These are phyloP conservation scores for Pezicula carpinea DNA, from an alignment of 2,329 filamentous ascomycete genomes.

Conservation along the genomic window DNA sequence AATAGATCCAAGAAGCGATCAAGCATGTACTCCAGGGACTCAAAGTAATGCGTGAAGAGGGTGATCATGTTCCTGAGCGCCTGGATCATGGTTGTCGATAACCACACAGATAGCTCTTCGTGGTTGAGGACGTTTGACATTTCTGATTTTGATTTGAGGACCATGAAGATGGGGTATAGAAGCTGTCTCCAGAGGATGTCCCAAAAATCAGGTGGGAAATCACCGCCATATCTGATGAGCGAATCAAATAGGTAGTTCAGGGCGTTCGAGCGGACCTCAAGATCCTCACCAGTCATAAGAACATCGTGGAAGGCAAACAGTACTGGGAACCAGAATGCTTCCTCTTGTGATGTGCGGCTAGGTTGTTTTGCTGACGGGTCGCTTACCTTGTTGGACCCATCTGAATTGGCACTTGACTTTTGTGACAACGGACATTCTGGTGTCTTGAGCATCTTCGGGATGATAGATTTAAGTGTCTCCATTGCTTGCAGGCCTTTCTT, in stretches of 20 bases:
- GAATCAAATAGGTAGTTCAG: conserved; percentile 97
- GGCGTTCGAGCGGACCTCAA: conserved; percentile 88
- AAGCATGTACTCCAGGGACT: conserved; percentile 94
- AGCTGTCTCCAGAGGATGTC: conserved; percentile 97
- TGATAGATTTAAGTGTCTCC: conserved; percentile 87
- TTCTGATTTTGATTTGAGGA: conserved; percentile 90
- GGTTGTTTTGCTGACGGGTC: conserved; percentile 51
- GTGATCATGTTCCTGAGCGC: conserved; percentile 97
- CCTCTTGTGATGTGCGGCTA: conserved; percentile 82
- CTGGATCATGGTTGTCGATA: conserved; percentile 99
- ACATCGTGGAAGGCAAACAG: conserved; percentile 98
- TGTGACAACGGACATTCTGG: conserved; percentile 90
- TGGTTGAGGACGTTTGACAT: conserved; percentile 94
- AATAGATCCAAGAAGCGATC: conserved; percentile 94
- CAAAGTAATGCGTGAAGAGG: conserved; percentile 97
- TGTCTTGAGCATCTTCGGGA: conserved; percentile 91
- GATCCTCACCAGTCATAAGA: conserved; percentile 96
- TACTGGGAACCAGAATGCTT: conserved; percentile 98
- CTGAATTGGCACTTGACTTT: conserved; percentile 38
- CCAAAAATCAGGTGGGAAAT: conserved; percentile 94
- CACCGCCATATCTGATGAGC: conserved; percentile 81
- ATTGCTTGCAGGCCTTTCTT: conserved; percentile 97
- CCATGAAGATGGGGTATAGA: conserved; percentile 97
- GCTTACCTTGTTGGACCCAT: conserved; percentile 26
- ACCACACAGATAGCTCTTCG: conserved; percentile 95